phyloP scores from a whole-genome alignment of 164 flowering plant species.

The Vitis cinerea region DNA sequence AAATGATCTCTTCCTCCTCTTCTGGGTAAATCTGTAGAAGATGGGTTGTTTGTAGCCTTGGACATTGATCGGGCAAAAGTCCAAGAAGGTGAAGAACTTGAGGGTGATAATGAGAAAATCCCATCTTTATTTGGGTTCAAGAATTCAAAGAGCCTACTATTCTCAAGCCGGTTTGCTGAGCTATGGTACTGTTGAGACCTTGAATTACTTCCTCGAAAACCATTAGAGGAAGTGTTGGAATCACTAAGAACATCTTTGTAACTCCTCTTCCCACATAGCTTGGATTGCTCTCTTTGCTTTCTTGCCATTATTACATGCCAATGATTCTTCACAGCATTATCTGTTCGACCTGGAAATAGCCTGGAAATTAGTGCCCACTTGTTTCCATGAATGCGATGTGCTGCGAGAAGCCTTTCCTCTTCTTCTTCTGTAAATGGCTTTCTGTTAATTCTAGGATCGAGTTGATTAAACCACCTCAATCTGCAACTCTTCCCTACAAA shows the following conservation, averaged over 20 bases:
- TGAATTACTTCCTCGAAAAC: constrained; percentile 14
- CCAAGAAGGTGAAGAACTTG: constrained; percentile 26
- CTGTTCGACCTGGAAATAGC: constrained; percentile 82
- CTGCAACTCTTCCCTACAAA: constrained; percentile 82
- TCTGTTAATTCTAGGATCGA: constrained; percentile 85
- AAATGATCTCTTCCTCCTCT: constrained; percentile 20
- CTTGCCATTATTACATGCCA: constrained; percentile 95
- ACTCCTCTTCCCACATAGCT: constrained; percentile 45
- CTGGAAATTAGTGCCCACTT: constrained; percentile 84
- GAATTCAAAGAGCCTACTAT: constrained; percentile 29
- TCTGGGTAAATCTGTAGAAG: constrained; percentile 16
- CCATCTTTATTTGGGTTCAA: constrained; percentile 25
- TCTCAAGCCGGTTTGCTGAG: constrained; percentile 22
- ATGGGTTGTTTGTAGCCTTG: constrained; percentile 13
- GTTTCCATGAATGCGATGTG: constrained; percentile 77
- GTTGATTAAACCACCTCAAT: constrained; percentile 90
- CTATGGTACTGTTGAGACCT: constrained; percentile 19
- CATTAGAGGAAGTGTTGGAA: constrained; percentile 9
- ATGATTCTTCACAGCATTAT: constrained; percentile 88
- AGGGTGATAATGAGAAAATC: constrained; percentile 20
- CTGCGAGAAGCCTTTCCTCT: constrained; percentile 69
- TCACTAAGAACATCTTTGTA: constrained; percentile 23
- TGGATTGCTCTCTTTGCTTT: constrained; percentile 63
- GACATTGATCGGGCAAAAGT: constrained; percentile 11
- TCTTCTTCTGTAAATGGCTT: constrained; percentile 79